Evolutionary conservation across 2,329 filamentous ascomycete species (phyloP).

Genomic region (Xylariaceae sp.): DNA sequence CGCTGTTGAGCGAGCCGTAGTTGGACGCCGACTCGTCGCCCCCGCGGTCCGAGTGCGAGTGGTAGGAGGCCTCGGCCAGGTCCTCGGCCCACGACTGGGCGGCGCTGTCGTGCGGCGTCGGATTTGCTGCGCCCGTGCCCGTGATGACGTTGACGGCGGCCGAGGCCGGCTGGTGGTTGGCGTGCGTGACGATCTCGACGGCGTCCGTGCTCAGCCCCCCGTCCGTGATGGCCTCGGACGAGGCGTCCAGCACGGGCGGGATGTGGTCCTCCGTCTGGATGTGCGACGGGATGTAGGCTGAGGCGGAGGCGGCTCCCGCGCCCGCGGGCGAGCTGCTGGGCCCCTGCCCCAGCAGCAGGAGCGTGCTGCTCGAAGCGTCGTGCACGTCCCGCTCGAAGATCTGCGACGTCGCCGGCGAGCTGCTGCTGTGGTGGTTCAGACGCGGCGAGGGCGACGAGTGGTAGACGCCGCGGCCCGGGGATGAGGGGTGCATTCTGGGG

Average conservation of each 20-base stretch:
- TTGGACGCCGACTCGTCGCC: conserved; percentile 63
- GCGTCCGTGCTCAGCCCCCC: conserved; percentile 74
- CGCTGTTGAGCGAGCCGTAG: conserved; percentile 71
- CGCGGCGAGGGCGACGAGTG: conserved; percentile 53
- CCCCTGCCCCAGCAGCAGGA: too few species aligned
- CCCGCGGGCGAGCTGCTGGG: conserved; percentile 74
- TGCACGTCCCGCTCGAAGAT: conserved; percentile 97
- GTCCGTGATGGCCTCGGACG: conserved; percentile 87
- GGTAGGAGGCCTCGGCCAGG: conserved; percentile 42
- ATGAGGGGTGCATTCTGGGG: conserved; percentile 46
- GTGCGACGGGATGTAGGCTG: conserved; percentile 87
- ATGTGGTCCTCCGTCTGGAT: conserved; percentile 94
- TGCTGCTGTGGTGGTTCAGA: conserved; percentile 50
- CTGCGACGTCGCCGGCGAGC: conserved; percentile 68
- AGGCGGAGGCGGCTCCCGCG: too few species aligned
- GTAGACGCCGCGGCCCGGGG: conserved; percentile 56
- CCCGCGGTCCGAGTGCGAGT: too few species aligned
- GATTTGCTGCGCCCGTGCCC: too few species aligned
- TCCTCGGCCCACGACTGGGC: conserved; percentile 51
- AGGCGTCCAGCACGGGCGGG: conserved; percentile 82
- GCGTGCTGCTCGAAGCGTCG: conserved; percentile 62
- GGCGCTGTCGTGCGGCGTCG: conserved; percentile 33
- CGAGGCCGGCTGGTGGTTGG: conserved; percentile 71
- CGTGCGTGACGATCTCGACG: conserved; percentile 88
- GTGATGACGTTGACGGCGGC: conserved; percentile 52